phyloP scores from a whole-genome alignment of 2,329 filamentous ascomycete species.

The Aspergillus bombycis region DNA sequence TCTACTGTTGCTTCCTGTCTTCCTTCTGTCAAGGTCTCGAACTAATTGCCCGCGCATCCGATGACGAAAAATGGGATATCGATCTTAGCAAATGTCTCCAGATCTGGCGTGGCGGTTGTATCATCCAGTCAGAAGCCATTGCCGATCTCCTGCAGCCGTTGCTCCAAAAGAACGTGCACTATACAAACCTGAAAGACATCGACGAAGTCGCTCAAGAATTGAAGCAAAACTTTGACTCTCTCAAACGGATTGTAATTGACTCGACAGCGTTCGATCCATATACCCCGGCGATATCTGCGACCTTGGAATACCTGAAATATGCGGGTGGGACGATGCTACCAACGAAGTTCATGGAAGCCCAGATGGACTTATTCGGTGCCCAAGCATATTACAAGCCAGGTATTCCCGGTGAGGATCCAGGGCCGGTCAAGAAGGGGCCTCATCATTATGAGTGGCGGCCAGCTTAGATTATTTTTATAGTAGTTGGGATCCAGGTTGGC shows the following conservation, averaged over 20 bases:
- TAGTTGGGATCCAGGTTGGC: neutral
- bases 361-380: slow-evolving; percentile 71
- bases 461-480: neutral
- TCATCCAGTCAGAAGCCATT: slow-evolving; percentile 70
- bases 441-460: slow-evolving; percentile 67
- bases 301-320: slow-evolving; percentile 70
- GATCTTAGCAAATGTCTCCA: slow-evolving; percentile 46
- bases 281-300: slow-evolving; percentile 63
- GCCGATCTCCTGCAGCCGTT: slow-evolving; percentile 57
- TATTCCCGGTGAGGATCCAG: slow-evolving; percentile 56
- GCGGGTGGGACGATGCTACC: slow-evolving; percentile 62
- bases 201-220: slow-evolving; percentile 58
- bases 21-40: slow-evolving; percentile 69
- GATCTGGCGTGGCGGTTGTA: slow-evolving; percentile 72
- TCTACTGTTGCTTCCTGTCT: slow-evolving; percentile 63
- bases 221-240: slow-evolving; percentile 50
- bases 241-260: slow-evolving; percentile 61
- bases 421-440: slow-evolving; percentile 58
- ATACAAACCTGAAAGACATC: slow-evolving; percentile 45
- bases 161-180: slow-evolving; percentile 26
- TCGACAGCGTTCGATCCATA: slow-evolving; percentile 61
- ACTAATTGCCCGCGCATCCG: slow-evolving; percentile 62
- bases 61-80: slow-evolving; percentile 60
- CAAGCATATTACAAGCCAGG: slow-evolving; percentile 63
- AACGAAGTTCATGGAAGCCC: slow-evolving; percentile 70